A percentile compares a stretch with the other conserved stretches of the same genome.
phyloP scores from a whole-genome alignment of 768 basidiomycete species.

The Trametopsis cervina region DNA sequence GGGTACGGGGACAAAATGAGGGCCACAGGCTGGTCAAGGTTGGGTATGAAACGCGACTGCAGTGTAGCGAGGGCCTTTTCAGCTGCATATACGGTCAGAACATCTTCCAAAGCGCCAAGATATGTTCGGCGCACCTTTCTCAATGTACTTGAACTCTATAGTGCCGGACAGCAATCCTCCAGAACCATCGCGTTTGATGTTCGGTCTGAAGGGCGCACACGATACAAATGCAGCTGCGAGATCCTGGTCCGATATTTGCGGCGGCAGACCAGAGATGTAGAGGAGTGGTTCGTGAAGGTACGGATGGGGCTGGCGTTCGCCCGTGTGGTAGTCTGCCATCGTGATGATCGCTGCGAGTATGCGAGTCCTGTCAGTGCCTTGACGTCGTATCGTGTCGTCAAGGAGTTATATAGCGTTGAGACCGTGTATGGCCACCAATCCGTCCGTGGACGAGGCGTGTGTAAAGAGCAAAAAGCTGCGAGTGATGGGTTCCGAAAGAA shows the following conservation, averaged over 20 bases:
- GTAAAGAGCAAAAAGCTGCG: constrained; percentile 24
- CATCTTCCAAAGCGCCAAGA: constrained; percentile 4
- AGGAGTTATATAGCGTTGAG: neutral
- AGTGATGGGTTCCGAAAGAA: neutral
- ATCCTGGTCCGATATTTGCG: constrained; percentile 68
- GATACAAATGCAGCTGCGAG: constrained; percentile 65
- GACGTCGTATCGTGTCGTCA: neutral
- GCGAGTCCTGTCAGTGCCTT: neutral
- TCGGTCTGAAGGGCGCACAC: constrained; percentile 79
- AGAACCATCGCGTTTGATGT: constrained; percentile 55
- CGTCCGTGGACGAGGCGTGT: constrained; percentile 41
- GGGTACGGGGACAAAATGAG: constrained; percentile 80
- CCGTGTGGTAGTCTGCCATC: constrained; percentile 24
- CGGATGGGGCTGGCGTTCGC: constrained; percentile 46
- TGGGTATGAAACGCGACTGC: constrained; percentile 67
- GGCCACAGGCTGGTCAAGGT: constrained; percentile 46
- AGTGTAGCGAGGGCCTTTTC: constrained; percentile 86
- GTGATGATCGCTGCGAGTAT: constrained; percentile 10
- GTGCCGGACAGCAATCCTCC: constrained; percentile 54
- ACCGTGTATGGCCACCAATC: neutral
- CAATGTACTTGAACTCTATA: constrained; percentile 78
- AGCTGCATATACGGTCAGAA: constrained; percentile 37
- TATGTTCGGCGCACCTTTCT: constrained; percentile 52
- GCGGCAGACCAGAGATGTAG: constrained; percentile 73
- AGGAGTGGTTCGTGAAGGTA: constrained; percentile 80